These are phyloP conservation scores for Botrytis porri DNA, from an alignment of 2,329 filamentous ascomycete genomes.

Conservation along the genomic window DNA sequence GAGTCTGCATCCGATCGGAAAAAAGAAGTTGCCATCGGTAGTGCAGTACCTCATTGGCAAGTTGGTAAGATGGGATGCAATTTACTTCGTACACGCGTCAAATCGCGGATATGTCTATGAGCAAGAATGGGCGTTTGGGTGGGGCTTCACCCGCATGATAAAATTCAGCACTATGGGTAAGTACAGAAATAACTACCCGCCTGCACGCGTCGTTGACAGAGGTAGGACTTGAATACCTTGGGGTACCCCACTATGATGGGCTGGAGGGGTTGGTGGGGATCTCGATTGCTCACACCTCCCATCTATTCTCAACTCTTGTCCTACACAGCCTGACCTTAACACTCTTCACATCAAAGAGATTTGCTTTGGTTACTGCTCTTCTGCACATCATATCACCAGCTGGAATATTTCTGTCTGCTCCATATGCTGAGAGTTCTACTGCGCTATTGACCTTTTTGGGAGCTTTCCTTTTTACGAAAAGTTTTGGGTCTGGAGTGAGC, in stretches of 20 bases:
- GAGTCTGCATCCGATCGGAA: constrained; percentile 26
- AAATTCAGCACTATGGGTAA: constrained; percentile 33
- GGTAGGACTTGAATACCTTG: constrained; percentile 33
- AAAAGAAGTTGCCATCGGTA: constrained; percentile 24
- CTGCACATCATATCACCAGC: constrained; percentile 85
- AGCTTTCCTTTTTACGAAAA: constrained; percentile 63
- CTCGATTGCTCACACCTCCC: constrained; percentile 66
- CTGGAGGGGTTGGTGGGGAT: constrained; percentile 57
- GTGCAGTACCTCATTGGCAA: constrained; percentile 39
- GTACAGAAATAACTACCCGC: constrained; percentile 2
- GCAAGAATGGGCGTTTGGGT: constrained; percentile 83
- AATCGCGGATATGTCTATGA: constrained; percentile 67
- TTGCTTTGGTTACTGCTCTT: constrained; percentile 65
- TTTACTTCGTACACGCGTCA: constrained; percentile 68
- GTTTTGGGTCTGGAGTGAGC: constrained; percentile 39
- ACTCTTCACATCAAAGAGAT: constrained; percentile 47
- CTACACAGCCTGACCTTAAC: constrained; percentile 64
- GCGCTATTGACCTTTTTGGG: constrained; percentile 74
- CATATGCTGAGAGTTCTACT: constrained; percentile 79
- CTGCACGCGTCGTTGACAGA: constrained; percentile 14
- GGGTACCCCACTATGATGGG: constrained; percentile 36
- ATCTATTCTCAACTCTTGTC: constrained; percentile 70
- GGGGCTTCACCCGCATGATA: constrained; percentile 47
- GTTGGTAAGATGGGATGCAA: constrained; percentile 75
- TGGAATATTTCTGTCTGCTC: constrained; percentile 83